A percentile compares a stretch with the other conserved stretches of the same genome.
Evolutionary conservation across 805 yeast genomes (phyloP).

Genomic region (Candida mattraensis): DNA sequence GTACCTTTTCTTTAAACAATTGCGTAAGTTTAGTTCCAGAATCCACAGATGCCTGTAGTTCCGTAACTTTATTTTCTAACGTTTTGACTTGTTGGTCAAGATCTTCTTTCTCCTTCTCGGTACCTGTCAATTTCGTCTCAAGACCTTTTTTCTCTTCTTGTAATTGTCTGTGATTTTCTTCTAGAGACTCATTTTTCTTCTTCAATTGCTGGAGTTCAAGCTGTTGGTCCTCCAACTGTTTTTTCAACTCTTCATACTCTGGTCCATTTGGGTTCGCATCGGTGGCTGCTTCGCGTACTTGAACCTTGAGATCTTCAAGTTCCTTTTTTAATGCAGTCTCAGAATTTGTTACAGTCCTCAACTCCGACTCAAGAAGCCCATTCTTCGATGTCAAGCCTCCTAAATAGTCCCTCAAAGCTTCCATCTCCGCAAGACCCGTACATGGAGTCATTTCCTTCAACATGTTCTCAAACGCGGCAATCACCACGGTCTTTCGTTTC

Average conservation of each 20-base stretch:
- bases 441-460: conserved; percentile 81
- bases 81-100: conserved; percentile 7
- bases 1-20: conserved; percentile 29
- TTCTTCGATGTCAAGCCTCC: conserved; percentile 60
- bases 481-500: conserved; percentile 61
- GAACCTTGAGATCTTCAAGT: conserved; percentile 4
- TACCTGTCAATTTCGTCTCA: conserved; percentile 3
- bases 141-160: conserved; percentile 1
- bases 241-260: not conserved
- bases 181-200: no score
- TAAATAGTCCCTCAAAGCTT: conserved; percentile 67
- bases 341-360: conserved; percentile 45
- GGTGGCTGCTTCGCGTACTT: no score
- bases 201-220: no score
- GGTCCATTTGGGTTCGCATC: no score
- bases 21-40: conserved; percentile 24
- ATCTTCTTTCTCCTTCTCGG: conserved; percentile 4
- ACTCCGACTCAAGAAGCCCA: conserved; percentile 61
- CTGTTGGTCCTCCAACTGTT: no score
- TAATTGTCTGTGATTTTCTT: not conserved
- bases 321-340: conserved; percentile 18
- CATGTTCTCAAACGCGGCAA: conserved; percentile 63
- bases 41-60: conserved; percentile 24
- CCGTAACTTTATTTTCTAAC: conserved; percentile 9
- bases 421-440: conserved; percentile 70